Percentiles rank a stretch among this genome's conserved stretches.
Evolutionary conservation across 176 grass and related monocot species (phyloP).

Genomic region (Rhynchospora tenuis): DNA sequence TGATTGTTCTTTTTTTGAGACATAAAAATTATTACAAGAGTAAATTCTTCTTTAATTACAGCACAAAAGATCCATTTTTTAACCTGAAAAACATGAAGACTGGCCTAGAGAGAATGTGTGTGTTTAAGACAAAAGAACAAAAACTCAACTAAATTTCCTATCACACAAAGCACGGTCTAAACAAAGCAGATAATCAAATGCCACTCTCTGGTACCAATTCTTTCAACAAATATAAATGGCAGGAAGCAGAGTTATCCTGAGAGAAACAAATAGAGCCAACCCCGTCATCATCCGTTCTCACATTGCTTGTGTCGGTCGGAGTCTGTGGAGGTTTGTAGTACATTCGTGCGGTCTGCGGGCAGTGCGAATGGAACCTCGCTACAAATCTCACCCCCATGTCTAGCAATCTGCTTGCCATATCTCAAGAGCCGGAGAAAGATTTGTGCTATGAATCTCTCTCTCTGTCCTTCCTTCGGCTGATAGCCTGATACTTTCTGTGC

Average conservation of each 20-base stretch:
- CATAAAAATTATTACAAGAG: too few relatives aligned
- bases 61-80: not conserved
- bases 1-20: too few relatives aligned
- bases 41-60: too few relatives aligned
- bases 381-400: conserved; percentile 52
- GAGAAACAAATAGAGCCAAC: not conserved
- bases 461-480: not conserved
- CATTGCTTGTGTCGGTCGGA: not conserved
- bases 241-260: not conserved
- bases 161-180: too few relatives aligned
- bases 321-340: conserved; percentile 67
- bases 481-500: not conserved
- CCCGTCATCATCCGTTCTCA: not conserved
- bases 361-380: conserved; percentile 53
- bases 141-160: too few relatives aligned
- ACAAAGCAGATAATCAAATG: too few relatives aligned
- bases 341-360: conserved; percentile 55
- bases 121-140: too few relatives aligned
- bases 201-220: too few relatives aligned
- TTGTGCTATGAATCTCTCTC: not conserved
- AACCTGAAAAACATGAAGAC: not conserved
- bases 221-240: not conserved
- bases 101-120: not conserved
- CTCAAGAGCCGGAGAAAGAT: not conserved
- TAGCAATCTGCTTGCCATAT: conserved; percentile 40